Evolutionary conservation across 441 rosid species (phyloP), one percentile per base, ranked within the genome.

Genomic region (Syzygium syzygioides): DNA sequence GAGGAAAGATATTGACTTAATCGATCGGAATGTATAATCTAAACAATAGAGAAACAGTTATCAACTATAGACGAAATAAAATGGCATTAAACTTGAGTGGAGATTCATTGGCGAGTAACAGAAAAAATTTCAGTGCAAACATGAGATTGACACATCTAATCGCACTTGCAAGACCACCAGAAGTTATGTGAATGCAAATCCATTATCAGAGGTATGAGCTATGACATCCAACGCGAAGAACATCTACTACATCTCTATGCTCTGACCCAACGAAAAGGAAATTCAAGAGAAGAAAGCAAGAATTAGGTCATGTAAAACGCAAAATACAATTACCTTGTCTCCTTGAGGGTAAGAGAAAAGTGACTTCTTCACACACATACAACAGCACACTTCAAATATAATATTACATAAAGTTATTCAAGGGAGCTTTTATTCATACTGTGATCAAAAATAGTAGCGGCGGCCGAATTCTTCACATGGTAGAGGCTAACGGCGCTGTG

Each of bases 21-120:
- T 66, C 45, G 23, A 18, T 32, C 79, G 45, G 18, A 0, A 14
- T 66, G 45, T 32, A 18, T 66, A 32, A 66, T 66, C 76, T 19
- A 68, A 68, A 34, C 26, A 20, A 68, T 10, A 1, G 14, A 34
- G 48, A 68, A 34, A 19, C 37, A 34, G 28, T 1, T 0, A 34
- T 68, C 0, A 0, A 68, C 0, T 4, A 34, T 19, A 68, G 48
- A 68, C 9, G 41, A 68, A 34, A 20, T 4, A 68, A 64, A 19
- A 34, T 68, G 79, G 48, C 26, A 10, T 34, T 62, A 32, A 60
- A 62, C 68, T 62, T 17, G 68, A 62, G 68, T 8, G 68, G 68
- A n/a, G 34, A 62, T 62, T n/a, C 68, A n/a, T n/a, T 62, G 15
- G 68, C 68, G 30, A 62, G 19, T 14, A n/a, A 60, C 68, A 60